Evolutionary conservation across 495 filamentous ascomycete genomes (phyloP).

Genomic region (Penicillium soppii): DNA sequence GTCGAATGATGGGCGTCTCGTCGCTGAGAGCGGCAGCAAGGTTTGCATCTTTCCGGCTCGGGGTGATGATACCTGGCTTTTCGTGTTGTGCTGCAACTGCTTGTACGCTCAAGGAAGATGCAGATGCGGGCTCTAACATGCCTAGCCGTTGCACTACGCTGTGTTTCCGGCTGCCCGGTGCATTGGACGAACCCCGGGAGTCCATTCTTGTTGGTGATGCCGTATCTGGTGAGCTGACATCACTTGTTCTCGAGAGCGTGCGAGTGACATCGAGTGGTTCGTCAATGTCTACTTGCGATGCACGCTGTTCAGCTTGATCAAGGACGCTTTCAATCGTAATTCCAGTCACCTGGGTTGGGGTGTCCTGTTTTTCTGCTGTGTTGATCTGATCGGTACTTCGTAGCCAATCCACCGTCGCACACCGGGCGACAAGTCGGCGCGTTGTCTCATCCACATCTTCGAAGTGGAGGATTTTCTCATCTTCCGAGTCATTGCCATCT

Average conservation of each 20-base stretch:
- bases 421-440: conserved; percentile 75
- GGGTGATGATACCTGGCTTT: conserved; percentile 82
- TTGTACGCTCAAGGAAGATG: conserved; percentile 63
- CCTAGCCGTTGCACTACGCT: conserved; percentile 38
- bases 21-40: conserved; percentile 10
- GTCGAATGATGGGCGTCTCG: conserved; percentile 21
- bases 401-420: conserved; percentile 82
- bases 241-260: conserved; percentile 47
- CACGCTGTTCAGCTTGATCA: conserved; percentile 14
- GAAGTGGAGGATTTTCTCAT: conserved; percentile 70
- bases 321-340: conserved; percentile 26
- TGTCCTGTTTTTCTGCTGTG: conserved; percentile 8
- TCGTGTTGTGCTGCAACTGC: conserved; percentile 78
- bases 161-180: conserved; percentile 18
- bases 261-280: conserved; percentile 27
- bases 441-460: conserved; percentile 91
- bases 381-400: conserved; percentile 34
- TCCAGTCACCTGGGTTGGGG: conserved; percentile 7
- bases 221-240: conserved; percentile 29
- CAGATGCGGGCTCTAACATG: conserved; percentile 48
- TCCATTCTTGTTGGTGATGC: conserved; percentile 30
- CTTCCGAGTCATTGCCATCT: conserved; percentile 29
- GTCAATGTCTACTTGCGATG: conserved; percentile 26
- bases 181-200: conserved; percentile 26
- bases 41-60: conserved; percentile 56